Evolutionary conservation across 192 early-diverging fungal genomes (phyloP), one percentile per base, ranked within the genome.

Genomic region (Gaertneriomyces semiglobifer): DNA sequence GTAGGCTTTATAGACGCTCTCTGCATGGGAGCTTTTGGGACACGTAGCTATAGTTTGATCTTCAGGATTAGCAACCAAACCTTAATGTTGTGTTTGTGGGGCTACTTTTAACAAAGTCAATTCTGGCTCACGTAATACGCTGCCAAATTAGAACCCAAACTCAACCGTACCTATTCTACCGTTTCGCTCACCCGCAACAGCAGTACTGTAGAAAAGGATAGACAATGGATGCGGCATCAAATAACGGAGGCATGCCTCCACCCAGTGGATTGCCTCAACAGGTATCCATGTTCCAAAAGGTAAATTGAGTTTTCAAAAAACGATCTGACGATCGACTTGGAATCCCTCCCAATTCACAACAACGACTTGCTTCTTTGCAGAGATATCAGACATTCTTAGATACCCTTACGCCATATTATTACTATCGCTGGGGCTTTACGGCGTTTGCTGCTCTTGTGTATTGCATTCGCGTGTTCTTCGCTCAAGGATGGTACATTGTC

Each of bases 401-500:
- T 79, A 79, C 81, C 62, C 83, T 82, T 53, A 93, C 93, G 16
- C 93, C 95, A 47, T 88, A 86, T 68, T 69, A 79, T 19, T 74
- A 70, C 52, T 78, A 86, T 48, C 89, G 95, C 38, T 97, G 95
- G 95, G 75, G 62, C 4, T 77, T 82, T 38, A 91, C 92, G 0
- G 81, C 66, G 6, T 46, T 81, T 3, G 58, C 86, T 14, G 41
- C 90, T 55, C 38, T 92, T 6, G 43, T 89, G 20, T 96, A 91
- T 69, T 72, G 89, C 75, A 54, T 91, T 7, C 82, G 95, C n/a
- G 87, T 94, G 18, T 77, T 96, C 45, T 52, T 82, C 38, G 87
- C 87, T 9, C 88, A 94, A 69, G 92, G 93, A n/a, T 97, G 93
- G 92, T 98, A 91, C 69, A 95, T 98, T 77, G 90, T 96, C 44